Evolutionary conservation across 257 asterid species (phyloP).

Genomic region (Lycium ferocissimum): DNA sequence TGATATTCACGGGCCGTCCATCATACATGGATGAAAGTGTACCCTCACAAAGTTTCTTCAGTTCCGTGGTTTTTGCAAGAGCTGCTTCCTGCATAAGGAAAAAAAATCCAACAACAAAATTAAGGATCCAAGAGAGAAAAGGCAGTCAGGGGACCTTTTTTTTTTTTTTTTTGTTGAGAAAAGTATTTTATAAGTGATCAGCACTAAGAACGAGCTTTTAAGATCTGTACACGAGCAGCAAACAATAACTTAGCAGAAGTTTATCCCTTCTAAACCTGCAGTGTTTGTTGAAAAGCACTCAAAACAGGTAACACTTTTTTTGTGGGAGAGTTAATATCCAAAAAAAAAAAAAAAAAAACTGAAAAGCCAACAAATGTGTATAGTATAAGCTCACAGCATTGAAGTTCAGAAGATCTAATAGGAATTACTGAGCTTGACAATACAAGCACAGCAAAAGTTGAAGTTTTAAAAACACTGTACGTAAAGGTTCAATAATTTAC

Average conservation of each 20-base stretch:
- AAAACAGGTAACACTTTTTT: neutral
- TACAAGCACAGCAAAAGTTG: neutral
- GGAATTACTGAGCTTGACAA: neutral
- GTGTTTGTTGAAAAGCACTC: neutral
- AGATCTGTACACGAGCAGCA: neutral
- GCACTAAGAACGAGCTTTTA: neutral
- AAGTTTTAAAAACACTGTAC: neutral
- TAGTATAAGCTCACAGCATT: slow-evolving; percentile 4
- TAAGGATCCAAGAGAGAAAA: neutral
- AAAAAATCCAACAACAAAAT: neutral
- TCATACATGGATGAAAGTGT: slow-evolving; percentile 78
- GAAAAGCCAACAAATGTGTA: neutral
- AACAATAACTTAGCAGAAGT: neutral
- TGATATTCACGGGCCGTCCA: slow-evolving; percentile 83
- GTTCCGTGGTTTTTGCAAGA: slow-evolving; percentile 67
- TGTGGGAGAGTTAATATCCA: neutral
- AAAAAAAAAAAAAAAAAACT: neutral
- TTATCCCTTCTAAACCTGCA: neutral
- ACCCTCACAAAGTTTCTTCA: slow-evolving; percentile 78
- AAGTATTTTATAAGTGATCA: neutral
- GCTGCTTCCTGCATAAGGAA: slow-evolving; percentile 70
- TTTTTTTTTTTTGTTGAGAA: neutral
- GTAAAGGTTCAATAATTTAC: slow-evolving; percentile 1
- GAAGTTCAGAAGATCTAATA: slow-evolving; percentile 9
- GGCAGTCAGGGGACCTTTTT: neutral